These are phyloP conservation scores for Dysphania ambrosioides DNA, from an alignment of 148 eudicot species.

Conservation along the genomic window DNA sequence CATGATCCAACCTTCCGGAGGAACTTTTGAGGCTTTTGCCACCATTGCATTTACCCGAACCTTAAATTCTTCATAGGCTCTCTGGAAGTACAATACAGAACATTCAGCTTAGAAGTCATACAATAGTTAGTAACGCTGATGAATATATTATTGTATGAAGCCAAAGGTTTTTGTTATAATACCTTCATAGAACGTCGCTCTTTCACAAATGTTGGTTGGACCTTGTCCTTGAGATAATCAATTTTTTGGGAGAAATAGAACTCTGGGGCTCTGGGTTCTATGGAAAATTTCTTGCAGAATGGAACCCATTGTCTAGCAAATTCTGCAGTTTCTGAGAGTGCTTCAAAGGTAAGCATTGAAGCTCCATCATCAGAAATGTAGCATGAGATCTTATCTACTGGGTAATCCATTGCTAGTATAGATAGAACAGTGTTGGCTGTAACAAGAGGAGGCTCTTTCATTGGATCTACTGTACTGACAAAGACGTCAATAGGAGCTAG, in stretches of 20 bases:
- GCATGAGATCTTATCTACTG: slow-evolving; percentile 91
- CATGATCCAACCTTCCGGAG: slow-evolving; percentile 99
- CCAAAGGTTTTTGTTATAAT: slow-evolving; percentile 8
- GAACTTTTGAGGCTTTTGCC: slow-evolving; percentile 81
- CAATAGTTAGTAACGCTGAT: background rate
- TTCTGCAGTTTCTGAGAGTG: slow-evolving; percentile 94
- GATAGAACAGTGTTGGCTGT: slow-evolving; percentile 89
- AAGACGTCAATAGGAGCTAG: slow-evolving; percentile 86
- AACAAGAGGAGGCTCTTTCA: slow-evolving; percentile 92
- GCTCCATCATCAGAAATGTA: slow-evolving; percentile 99
- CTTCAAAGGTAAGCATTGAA: slow-evolving; percentile 95
- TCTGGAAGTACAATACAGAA: slow-evolving; percentile 42
- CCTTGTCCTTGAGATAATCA: slow-evolving; percentile 92
- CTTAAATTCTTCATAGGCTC: slow-evolving; percentile 97
- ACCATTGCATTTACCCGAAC: slow-evolving; percentile 86
- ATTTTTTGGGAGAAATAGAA: slow-evolving; percentile 79
- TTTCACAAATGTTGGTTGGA: slow-evolving; percentile 97
- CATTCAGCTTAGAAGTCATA: slow-evolving; percentile 13
- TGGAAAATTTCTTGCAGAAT: slow-evolving; percentile 83
- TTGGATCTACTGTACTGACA: slow-evolving; percentile 97
- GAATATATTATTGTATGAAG: slow-evolving; percentile 1
- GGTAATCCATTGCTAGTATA: slow-evolving; percentile 92
- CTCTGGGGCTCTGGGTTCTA: slow-evolving; percentile 97
- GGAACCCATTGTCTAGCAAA: slow-evolving; percentile 98
- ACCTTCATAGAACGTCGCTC: slow-evolving; percentile 99